Evolutionary conservation across 306 rosid genomes (phyloP), one percentile per base, ranked within the genome.

Genomic region (Rubus idaeus): DNA sequence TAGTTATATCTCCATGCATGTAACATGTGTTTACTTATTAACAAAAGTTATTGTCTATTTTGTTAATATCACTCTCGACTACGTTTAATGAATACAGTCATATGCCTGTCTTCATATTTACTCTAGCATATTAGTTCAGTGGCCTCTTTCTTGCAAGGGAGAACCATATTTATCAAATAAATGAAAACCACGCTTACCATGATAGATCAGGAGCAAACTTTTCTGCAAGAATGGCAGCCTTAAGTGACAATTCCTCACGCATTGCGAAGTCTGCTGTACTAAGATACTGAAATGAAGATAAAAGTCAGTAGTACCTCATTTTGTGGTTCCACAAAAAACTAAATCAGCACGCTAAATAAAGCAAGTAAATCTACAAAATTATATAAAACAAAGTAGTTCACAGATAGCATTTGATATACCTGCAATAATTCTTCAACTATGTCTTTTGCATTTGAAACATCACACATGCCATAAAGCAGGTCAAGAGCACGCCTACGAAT

Each of bases 381-480:
- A 67, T 47, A 49, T 0, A 44, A 39, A 57, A 58, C 69, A 41
- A 46, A 58, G 41, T 64, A 17, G 55, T 45, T 16, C 35, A 61
- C 60, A 42, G 46, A 78, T 52, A 79, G 73, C 49, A 46, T 35
- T 10, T 68, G 75, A 11, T 42, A 39, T 89, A 96, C 99, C 98
- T 96, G 99, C 78, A 96, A 81, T 80, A 96, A 63, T 85, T 96
- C 99, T 86, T 96, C 99, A 30, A 96, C 99, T 78, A 96, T 96
- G 85, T 96, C 99, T 85, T 96, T 96, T 57, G 98, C 99, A 80
- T 96, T 96, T 87, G 99, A 88, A 87, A 92, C 89, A 72, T 96
- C 99, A 85, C 99, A 96, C 99, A 96, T 96, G 79, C 99, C 98
- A 83, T 96, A 96, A 71, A 96, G 99, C 85, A 96, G 90, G 87